Evolutionary conservation across 495 filamentous ascomycete genomes (phyloP).

Genomic region (Venustampulla echinocandica): DNA sequence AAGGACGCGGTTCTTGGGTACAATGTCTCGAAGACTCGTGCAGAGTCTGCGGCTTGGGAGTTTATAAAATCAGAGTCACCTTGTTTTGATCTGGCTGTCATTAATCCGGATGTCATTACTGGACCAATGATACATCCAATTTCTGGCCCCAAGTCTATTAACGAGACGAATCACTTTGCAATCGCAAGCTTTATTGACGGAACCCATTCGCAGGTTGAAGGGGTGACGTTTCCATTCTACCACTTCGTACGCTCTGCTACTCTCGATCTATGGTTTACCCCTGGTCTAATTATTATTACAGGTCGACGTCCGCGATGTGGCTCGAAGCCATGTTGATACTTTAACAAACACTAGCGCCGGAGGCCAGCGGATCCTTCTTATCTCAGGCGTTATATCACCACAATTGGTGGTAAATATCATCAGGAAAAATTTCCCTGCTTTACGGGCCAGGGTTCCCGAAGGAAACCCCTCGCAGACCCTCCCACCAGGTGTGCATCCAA

Average conservation of each 20-base stretch:
- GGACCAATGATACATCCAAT: slow-evolving; percentile 23
- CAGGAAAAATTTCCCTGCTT: slow-evolving; percentile 21
- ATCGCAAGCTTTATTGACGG: slow-evolving; percentile 29
- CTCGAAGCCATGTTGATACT: slow-evolving; percentile 27
- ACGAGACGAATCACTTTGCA: slow-evolving; percentile 29
- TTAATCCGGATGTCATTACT: slow-evolving; percentile 24
- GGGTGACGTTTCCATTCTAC: slow-evolving; percentile 23
- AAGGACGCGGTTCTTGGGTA: slow-evolving; percentile 27
- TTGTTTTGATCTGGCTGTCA: slow-evolving; percentile 28
- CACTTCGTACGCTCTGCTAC: slow-evolving; percentile 21
- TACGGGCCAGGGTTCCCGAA: slow-evolving; percentile 11
- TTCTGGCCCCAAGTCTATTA: slow-evolving; percentile 20
- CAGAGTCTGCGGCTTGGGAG: slow-evolving; percentile 29
- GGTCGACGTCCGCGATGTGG: slow-evolving; percentile 32
- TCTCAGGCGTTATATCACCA: slow-evolving; percentile 27
- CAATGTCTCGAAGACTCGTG: slow-evolving; percentile 29
- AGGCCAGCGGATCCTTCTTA: slow-evolving; percentile 28
- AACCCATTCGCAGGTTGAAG: slow-evolving; percentile 19
- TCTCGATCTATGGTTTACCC: slow-evolving; percentile 4
- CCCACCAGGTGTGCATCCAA: slow-evolving; percentile 24
- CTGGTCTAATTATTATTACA: slow-evolving; percentile 7
- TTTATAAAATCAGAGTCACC: slow-evolving; percentile 26
- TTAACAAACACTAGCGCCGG: slow-evolving; percentile 19
- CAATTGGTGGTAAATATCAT: slow-evolving; percentile 30
- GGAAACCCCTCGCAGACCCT: slow-evolving; percentile 25